phyloP scores from a whole-genome alignment of 805 yeast genomes.

The Candida piceae region DNA sequence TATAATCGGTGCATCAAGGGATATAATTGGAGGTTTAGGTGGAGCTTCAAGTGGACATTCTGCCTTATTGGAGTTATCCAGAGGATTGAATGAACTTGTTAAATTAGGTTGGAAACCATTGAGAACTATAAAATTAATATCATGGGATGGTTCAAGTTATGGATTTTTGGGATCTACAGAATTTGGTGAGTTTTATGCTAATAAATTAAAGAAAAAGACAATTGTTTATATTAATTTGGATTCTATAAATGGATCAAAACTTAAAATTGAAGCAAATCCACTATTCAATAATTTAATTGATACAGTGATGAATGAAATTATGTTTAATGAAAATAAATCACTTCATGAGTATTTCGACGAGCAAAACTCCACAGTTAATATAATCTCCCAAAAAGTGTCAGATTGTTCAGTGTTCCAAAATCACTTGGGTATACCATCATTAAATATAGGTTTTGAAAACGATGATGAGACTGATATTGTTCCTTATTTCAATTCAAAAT shows the following conservation, averaged over 20 bases:
- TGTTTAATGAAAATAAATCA: slow-evolving; percentile 34
- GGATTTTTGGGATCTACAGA: slow-evolving; percentile 55
- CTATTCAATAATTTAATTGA: slow-evolving; percentile 41
- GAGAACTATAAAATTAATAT: slow-evolving; percentile 34
- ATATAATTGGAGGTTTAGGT: slow-evolving; percentile 46
- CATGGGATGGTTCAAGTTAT: slow-evolving; percentile 44
- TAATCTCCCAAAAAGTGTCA: slow-evolving; percentile 44
- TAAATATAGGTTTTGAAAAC: slow-evolving; percentile 40
- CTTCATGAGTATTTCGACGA: slow-evolving; percentile 46
- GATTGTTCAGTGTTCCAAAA: slow-evolving; percentile 59
- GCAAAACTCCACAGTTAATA: slow-evolving; percentile 32
- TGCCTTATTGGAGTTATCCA: slow-evolving; percentile 45
- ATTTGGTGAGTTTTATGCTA: slow-evolving; percentile 45
- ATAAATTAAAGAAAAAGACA: slow-evolving; percentile 35
- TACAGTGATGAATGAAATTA: slow-evolving; percentile 42
- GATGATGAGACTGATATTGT: slow-evolving; percentile 40
- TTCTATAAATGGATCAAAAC: slow-evolving; percentile 47
- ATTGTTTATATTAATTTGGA: slow-evolving; percentile 50
- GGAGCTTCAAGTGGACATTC: slow-evolving; percentile 48
- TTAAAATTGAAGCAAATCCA: slow-evolving; percentile 52
- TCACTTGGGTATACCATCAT: slow-evolving; percentile 63
- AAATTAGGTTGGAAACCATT: slow-evolving; percentile 42
- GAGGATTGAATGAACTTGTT: slow-evolving; percentile 42
- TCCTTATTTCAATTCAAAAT: slow-evolving; percentile 54
- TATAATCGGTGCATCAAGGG: slow-evolving; percentile 53